phyloP scores from a whole-genome alignment of 306 rosid species.

The Trifolium repens region DNA sequence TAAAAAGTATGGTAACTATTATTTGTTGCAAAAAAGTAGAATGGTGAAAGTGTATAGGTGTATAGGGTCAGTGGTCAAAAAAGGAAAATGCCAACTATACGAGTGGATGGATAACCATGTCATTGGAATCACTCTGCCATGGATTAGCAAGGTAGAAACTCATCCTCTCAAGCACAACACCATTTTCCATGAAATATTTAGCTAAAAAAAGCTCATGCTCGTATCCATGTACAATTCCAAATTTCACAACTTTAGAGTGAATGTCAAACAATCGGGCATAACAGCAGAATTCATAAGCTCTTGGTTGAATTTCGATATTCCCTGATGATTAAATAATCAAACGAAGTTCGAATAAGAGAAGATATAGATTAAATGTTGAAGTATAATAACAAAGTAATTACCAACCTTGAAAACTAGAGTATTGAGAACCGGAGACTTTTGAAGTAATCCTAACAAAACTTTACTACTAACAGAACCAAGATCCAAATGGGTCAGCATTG shows the following conservation, averaged over 20 bases:
- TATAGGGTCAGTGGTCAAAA: too few species aligned
- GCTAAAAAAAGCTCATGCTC: conserved; percentile 20
- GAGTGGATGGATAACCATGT: too few species aligned
- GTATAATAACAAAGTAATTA: neutral
- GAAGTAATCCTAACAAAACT: conserved; percentile 27
- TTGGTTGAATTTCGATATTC: neutral
- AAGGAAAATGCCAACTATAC: too few species aligned
- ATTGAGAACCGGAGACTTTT: conserved; percentile 15
- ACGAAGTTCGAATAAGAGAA: neutral
- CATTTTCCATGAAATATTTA: conserved; percentile 20
- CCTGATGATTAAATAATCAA: neutral
- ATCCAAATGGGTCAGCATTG: conserved; percentile 5
- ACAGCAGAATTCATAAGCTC: neutral
- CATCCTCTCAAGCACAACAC: conserved; percentile 18
- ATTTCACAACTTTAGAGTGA: conserved; percentile 24
- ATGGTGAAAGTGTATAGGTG: too few species aligned
- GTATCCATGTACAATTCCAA: neutral
- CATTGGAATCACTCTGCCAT: neutral
- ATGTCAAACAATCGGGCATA: conserved; percentile 33
- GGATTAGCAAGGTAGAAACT: neutral
- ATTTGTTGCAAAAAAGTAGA: too few species aligned
- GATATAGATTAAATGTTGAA: neutral
- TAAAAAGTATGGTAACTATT: too few species aligned
- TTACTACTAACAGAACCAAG: neutral
- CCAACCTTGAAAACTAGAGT: neutral